Conservation (phyloP, 2,329 filamentous ascomycete genomes). For the Fusarium nelsonii region DNA sequence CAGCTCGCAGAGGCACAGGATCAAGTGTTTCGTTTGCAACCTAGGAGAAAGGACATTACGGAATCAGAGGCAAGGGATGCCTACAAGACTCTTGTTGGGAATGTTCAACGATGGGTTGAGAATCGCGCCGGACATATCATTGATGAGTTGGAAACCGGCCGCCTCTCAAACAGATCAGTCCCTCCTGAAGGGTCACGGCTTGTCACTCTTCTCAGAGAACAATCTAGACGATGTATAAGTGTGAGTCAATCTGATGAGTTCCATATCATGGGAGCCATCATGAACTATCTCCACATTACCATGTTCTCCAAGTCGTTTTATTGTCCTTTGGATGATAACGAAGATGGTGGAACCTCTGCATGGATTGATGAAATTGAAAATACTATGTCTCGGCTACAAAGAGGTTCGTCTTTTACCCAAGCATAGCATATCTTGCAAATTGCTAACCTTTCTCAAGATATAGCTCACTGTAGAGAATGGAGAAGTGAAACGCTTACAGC, state of each 20-base stretch:
- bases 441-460: conserved; percentile 44
- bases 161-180: conserved; percentile 42
- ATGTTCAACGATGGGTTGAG: conserved; percentile 55
- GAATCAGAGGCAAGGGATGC: conserved; percentile 53
- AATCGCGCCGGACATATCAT: conserved; percentile 50
- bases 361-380: conserved; percentile 53
- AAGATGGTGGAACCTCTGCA: conserved; percentile 48
- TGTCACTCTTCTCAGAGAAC: conserved; percentile 52
- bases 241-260: conserved; percentile 52
- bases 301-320: conserved; percentile 55
- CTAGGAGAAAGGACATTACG: conserved; percentile 52
- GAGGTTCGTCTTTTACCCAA: conserved; percentile 44
- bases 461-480: conserved; percentile 54
- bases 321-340: conserved; percentile 52
- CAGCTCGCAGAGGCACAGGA: conserved; percentile 52
- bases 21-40: conserved; percentile 52
- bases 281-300: conserved; percentile 55
- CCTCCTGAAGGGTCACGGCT: conserved; percentile 50
- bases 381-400: conserved; percentile 52
- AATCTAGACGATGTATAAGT: conserved; percentile 51
- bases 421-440: not conserved
- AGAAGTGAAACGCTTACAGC: conserved; percentile 54
- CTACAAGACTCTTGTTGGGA: conserved; percentile 52
- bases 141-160: conserved; percentile 51
- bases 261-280: conserved; percentile 53